phyloP scores from a whole-genome alignment of 495 filamentous ascomycete genomes.

The Choiromyces venosus region DNA sequence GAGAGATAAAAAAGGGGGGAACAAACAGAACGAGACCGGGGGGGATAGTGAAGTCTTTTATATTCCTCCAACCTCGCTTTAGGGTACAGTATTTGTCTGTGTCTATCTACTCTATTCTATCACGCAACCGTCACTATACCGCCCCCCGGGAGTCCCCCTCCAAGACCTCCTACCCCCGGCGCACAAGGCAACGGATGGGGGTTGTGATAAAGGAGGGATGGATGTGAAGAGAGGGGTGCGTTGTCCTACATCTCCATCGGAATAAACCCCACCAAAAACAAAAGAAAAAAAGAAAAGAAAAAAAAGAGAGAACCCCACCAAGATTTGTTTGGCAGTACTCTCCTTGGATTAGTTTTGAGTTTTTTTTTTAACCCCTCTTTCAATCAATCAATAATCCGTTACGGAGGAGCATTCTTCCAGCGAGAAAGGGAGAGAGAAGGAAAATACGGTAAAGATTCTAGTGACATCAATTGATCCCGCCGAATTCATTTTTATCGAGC shows the following conservation, averaged over 20 bases:
- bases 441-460: background rate
- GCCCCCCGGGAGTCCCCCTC: background rate
- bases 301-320: background rate
- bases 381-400: background rate
- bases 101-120: background rate
- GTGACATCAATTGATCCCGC: background rate
- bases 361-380: background rate
- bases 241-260: background rate
- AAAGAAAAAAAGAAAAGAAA: background rate
- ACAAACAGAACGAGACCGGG: background rate
- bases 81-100: background rate
- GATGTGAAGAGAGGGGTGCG: background rate
- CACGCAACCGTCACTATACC: background rate
- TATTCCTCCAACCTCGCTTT: background rate
- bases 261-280: background rate
- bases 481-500: background rate
- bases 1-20: constrained; percentile 12
- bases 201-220: no score
- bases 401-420: background rate
- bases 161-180: background rate
- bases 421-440: background rate
- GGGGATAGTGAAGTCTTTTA: background rate
- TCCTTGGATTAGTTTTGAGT: background rate
- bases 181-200: background rate
- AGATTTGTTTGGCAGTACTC: background rate